Percentiles rank a stretch among this genome's conserved stretches.
These are phyloP conservation scores for Sapria himalayana DNA, from an alignment of 345 rosid genomes.

Conservation along the genomic window DNA sequence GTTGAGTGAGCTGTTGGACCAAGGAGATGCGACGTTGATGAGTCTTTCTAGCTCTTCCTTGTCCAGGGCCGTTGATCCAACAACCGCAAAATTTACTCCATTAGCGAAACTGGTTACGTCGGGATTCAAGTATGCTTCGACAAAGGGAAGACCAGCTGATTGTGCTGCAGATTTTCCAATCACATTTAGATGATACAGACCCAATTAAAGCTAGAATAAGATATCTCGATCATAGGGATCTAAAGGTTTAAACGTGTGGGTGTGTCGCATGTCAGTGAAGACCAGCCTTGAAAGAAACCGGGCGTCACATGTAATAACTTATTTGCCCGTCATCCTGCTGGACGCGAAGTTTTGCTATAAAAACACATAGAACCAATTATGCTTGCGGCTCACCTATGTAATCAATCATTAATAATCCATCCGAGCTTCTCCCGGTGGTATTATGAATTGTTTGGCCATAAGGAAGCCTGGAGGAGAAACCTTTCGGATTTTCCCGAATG, in stretches of 20 bases:
- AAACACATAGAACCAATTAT: too few species aligned
- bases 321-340: too few species aligned
- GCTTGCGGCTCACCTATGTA: slow-evolving; percentile 11
- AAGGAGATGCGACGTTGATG: slow-evolving; percentile 8
- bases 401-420: slow-evolving; percentile 12
- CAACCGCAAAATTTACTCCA: slow-evolving; percentile 19
- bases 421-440: slow-evolving; percentile 13
- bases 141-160: slow-evolving; percentile 10
- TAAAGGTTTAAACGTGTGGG: neutral
- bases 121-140: slow-evolving; percentile 14
- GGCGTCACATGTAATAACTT: too few species aligned
- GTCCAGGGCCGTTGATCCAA: slow-evolving; percentile 14
- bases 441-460: slow-evolving; percentile 8
- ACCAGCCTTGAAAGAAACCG: too few species aligned
- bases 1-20: slow-evolving; percentile 13
- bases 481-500: neutral
- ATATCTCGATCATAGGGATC: too few species aligned
- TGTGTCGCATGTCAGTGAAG: too few species aligned
- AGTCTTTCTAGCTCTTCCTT: slow-evolving; percentile 3
- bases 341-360: too few species aligned
- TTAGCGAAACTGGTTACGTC: slow-evolving; percentile 1
- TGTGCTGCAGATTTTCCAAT: too few species aligned
- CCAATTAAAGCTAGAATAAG: too few species aligned
- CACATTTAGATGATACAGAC: too few species aligned
- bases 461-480: slow-evolving; percentile 6